phyloP scores from a whole-genome alignment of 139 green algal species.

The Closterium sp. region DNA sequence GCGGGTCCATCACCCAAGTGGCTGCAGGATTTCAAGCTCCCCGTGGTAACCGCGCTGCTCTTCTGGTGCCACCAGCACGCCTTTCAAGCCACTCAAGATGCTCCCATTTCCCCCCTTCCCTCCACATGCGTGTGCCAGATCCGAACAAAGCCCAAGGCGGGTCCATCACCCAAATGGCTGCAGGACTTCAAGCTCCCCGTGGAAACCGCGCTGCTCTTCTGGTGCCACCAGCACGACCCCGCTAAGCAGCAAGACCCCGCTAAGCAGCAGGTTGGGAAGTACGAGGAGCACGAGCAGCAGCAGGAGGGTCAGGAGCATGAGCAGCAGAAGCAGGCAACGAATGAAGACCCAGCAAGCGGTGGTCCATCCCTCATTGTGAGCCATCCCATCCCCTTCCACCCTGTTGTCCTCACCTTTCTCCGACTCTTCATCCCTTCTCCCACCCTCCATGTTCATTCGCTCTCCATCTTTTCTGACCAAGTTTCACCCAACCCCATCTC shows the following conservation, averaged over 20 bases:
- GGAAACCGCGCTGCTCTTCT: neutral
- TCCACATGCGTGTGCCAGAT: neutral
- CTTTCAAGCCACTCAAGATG: too few relatives aligned
- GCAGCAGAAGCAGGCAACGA: neutral
- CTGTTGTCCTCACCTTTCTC: neutral
- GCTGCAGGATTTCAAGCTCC: neutral
- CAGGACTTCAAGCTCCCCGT: neutral
- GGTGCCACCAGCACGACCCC: neutral
- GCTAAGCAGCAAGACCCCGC: neutral
- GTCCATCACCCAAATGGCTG: neutral
- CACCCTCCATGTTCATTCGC: neutral
- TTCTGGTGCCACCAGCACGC: neutral
- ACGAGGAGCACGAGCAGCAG: too few relatives aligned
- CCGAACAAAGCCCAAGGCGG: neutral
- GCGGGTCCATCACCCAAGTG: neutral
- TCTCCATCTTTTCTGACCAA: neutral
- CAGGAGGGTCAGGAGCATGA: neutral
- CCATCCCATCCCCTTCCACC: neutral
- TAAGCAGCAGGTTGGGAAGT: neutral
- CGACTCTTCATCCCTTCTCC: neutral
- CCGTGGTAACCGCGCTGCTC: neutral
- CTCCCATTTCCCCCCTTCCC: too few relatives aligned
- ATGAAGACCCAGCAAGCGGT: neutral
- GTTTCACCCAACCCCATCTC: too few relatives aligned
- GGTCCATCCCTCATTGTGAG: neutral